A percentile compares a stretch with the other conserved stretches of the same genome.
Conservation (phyloP, 2,329 filamentous ascomycete genomes). For the Ophiostoma quercus region DNA sequence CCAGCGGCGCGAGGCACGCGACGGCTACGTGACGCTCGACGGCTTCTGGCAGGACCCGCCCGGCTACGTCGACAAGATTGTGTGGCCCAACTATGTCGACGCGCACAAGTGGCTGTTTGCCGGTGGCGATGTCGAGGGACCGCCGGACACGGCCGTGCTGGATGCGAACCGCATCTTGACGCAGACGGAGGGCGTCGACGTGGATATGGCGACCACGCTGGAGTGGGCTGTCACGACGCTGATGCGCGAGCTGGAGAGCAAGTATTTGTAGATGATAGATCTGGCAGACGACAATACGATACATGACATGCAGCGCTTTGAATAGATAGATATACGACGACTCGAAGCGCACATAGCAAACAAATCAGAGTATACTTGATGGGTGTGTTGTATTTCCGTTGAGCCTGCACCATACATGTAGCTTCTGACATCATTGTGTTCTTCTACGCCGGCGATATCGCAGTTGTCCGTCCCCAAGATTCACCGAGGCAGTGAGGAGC, state of each 20-base stretch:
- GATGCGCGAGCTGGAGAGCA: conserved; percentile 41
- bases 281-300: not conserved
- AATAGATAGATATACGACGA: too few relatives aligned
- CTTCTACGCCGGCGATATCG: too few relatives aligned
- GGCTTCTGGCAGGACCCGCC: conserved; percentile 95
- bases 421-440: too few relatives aligned
- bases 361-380: too few relatives aligned
- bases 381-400: too few relatives aligned
- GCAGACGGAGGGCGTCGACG: conserved; percentile 45
- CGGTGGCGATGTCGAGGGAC: conserved; percentile 59
- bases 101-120: conserved; percentile 79
- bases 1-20: conserved; percentile 59
- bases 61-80: conserved; percentile 86
- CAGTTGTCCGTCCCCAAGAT: too few relatives aligned
- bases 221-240: conserved; percentile 64
- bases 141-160: conserved; percentile 43
- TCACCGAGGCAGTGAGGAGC: too few relatives aligned
- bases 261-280: conserved; percentile 2
- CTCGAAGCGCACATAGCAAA: too few relatives aligned
- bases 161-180: conserved; percentile 43
- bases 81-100: conserved; percentile 89
- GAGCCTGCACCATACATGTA: too few relatives aligned
- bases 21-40: conserved; percentile 74
- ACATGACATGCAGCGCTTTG: too few relatives aligned
- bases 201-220: conserved; percentile 57